Evolutionary conservation across 2,329 filamentous ascomycete species (phyloP).

Genomic region (Calonectria hongkongensis): DNA sequence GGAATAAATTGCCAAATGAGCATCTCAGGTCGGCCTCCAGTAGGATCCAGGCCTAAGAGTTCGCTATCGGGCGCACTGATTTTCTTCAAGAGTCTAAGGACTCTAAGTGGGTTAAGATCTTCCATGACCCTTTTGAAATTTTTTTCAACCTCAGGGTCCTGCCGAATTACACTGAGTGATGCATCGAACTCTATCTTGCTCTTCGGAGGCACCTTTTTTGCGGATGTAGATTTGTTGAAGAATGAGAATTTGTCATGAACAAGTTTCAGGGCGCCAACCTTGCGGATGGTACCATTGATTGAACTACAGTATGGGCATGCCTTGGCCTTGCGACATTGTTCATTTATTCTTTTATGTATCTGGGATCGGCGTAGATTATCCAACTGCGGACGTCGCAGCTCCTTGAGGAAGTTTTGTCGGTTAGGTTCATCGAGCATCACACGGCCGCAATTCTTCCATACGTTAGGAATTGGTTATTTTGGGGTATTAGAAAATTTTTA

Average conservation of each 20-base stretch:
- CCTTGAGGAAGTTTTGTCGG: conserved; percentile 83
- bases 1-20: conserved; percentile 98
- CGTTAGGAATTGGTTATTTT: not conserved
- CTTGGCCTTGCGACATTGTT: conserved; percentile 91
- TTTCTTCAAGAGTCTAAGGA: conserved; percentile 92
- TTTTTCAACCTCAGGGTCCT: conserved; percentile 90
- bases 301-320: conserved; percentile 86
- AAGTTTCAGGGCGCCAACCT: conserved; percentile 93
- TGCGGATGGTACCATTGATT: conserved; percentile 93
- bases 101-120: conserved; percentile 91
- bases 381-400: conserved; percentile 86
- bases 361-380: conserved; percentile 89
- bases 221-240: conserved; percentile 91
- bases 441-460: conserved; percentile 81
- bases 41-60: conserved; percentile 89
- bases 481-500: no score
- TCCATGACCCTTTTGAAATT: conserved; percentile 95
- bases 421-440: conserved; percentile 89
- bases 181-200: conserved; percentile 90
- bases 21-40: conserved; percentile 93
- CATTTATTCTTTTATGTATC: conserved; percentile 91
- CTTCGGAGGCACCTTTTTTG: conserved; percentile 87
- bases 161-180: conserved; percentile 86
- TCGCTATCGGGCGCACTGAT: conserved; percentile 92
- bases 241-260: conserved; percentile 93